Evolutionary conservation across 768 basidiomycete genomes (phyloP).

Genomic region (Trametes coccinea): DNA sequence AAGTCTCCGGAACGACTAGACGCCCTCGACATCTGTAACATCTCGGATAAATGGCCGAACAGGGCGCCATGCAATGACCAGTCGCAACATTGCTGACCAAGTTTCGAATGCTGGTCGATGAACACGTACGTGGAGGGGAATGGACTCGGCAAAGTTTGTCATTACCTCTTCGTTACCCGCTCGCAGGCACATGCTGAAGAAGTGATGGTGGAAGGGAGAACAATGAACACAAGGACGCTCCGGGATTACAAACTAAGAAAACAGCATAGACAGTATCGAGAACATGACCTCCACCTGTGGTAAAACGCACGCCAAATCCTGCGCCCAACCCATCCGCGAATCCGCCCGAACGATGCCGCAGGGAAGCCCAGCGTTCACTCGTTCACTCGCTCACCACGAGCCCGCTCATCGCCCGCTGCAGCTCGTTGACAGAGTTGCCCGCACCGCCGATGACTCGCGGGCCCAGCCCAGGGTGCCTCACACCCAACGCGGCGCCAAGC

Average conservation of each 20-base stretch:
- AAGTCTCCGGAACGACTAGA: background rate
- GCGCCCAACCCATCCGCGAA: slow-evolving; percentile 1
- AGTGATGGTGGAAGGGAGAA: slow-evolving; percentile 15
- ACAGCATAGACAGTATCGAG: slow-evolving; percentile 23
- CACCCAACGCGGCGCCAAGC: slow-evolving; percentile 82
- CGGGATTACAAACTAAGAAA: slow-evolving; percentile 22
- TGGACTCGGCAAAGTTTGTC: too few relatives aligned
- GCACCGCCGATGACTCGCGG: slow-evolving; percentile 60
- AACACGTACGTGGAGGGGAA: too few relatives aligned
- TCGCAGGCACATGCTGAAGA: background rate
- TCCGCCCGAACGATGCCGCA: slow-evolving; percentile 4
- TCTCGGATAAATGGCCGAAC: too few relatives aligned
- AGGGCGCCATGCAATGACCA: too few relatives aligned
- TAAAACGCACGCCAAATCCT: slow-evolving; percentile 18
- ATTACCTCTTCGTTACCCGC: background rate
- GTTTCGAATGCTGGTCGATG: too few relatives aligned
- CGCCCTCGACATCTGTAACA: background rate
- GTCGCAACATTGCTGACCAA: too few relatives aligned
- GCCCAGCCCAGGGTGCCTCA: slow-evolving; percentile 74
- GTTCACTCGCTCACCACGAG: slow-evolving; percentile 71
- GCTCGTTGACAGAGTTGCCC: slow-evolving; percentile 55
- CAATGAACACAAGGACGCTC: slow-evolving; percentile 25
- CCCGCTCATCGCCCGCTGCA: slow-evolving; percentile 76
- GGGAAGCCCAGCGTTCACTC: background rate
- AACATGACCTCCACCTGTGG: slow-evolving; percentile 23